Percentiles rank a stretch among this genome's conserved stretches.
phyloP scores from a whole-genome alignment of 2,329 filamentous ascomycete genomes.

The Neonectria faginata region DNA sequence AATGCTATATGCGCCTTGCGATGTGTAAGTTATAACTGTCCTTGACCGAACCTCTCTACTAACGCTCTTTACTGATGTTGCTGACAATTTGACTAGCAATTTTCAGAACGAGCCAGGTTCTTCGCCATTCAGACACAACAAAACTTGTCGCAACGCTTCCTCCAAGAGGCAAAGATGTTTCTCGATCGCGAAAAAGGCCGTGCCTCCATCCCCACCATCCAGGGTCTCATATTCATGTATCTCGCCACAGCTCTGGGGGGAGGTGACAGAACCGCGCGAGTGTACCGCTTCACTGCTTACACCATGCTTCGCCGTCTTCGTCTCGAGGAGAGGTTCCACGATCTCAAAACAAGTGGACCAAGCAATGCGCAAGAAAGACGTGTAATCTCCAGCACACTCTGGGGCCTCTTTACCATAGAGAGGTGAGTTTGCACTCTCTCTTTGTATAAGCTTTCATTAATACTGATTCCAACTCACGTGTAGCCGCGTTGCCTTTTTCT shows the following conservation, averaged over 20 bases:
- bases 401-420: constrained; percentile 1
- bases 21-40: neutral
- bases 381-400: neutral
- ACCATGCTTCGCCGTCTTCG: neutral
- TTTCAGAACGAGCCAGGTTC: neutral
- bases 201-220: constrained; percentile 5
- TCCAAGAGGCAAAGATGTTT: constrained; percentile 2
- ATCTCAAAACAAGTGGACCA: neutral
- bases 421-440: neutral
- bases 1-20: constrained; percentile 7
- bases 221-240: constrained; percentile 9
- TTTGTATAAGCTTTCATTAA: neutral
- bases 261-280: constrained; percentile 1
- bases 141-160: neutral
- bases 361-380: constrained; percentile 1
- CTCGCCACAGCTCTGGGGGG: constrained; percentile 3
- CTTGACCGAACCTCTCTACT: neutral
- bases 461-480: neutral
- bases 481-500: neutral
- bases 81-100: neutral
- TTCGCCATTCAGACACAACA: neutral
- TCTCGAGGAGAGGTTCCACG: neutral
- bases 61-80: too few relatives aligned
- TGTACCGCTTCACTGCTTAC: constrained; percentile 12
- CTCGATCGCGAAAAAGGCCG: neutral